A percentile compares a stretch with the other conserved stretches of the same genome.
Evolutionary conservation across 2,329 filamentous ascomycete species (phyloP).

Genomic region (Cladosporium sp.): DNA sequence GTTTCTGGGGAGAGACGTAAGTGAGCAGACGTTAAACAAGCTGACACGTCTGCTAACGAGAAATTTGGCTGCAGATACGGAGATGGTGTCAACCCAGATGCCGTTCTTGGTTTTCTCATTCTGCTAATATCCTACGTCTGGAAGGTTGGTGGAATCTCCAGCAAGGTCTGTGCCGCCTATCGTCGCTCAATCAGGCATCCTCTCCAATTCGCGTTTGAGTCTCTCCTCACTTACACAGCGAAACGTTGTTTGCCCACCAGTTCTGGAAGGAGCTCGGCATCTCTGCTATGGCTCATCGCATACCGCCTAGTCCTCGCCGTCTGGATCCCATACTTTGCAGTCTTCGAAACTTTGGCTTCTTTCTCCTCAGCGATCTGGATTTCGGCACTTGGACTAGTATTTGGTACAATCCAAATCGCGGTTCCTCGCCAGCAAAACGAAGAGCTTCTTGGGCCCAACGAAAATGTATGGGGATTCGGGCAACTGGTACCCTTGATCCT

Average conservation of each 20-base stretch:
- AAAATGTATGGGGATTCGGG: slow-evolving; percentile 19
- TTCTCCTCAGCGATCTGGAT: slow-evolving; percentile 23
- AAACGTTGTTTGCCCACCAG: slow-evolving; percentile 9
- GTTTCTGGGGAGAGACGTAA: slow-evolving; percentile 18
- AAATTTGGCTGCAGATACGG: background rate
- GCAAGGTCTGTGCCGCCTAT: slow-evolving; percentile 13
- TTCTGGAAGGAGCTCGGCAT: background rate
- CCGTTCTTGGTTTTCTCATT: slow-evolving; percentile 18
- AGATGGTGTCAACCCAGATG: slow-evolving; percentile 21
- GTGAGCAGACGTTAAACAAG: too few species aligned
- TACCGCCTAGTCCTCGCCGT: slow-evolving; percentile 10
- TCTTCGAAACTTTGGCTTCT: slow-evolving; percentile 20
- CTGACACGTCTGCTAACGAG: too few species aligned
- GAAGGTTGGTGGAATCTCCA: slow-evolving; percentile 24
- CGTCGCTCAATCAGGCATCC: slow-evolving; percentile 16
- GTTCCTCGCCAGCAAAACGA: slow-evolving; percentile 19
- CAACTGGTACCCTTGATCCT: slow-evolving; percentile 24
- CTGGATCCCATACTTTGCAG: slow-evolving; percentile 14
- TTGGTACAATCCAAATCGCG: slow-evolving; percentile 23
- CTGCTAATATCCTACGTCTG: slow-evolving; percentile 25
- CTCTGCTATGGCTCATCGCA: background rate
- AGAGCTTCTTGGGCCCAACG: background rate
- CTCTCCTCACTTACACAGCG: slow-evolving; percentile 12
- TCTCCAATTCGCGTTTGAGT: slow-evolving; percentile 15
- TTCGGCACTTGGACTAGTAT: slow-evolving; percentile 20